These are phyloP conservation scores for Chytridiales sp. DNA, from an alignment of 371 early-diverging fungal genomes.

Conservation along the genomic window DNA sequence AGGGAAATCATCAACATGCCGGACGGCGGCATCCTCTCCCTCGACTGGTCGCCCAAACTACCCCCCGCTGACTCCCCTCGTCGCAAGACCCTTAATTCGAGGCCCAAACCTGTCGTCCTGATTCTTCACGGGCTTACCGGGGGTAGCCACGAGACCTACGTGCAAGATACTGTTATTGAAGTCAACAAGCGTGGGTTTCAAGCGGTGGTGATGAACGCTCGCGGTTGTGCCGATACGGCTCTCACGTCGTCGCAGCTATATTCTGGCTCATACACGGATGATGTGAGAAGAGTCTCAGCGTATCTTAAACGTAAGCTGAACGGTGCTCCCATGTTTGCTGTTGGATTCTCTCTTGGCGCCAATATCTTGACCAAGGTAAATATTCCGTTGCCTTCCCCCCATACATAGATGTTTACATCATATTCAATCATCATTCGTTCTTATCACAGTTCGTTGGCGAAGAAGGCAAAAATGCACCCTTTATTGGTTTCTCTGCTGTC, in stretches of 20 bases:
- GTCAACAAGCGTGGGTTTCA: conserved; percentile 58
- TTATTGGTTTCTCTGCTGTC: conserved; percentile 75
- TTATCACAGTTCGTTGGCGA: conserved; percentile 72
- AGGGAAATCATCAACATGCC: conserved; percentile 66
- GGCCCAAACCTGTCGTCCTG: conserved; percentile 49
- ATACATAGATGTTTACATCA: neutral
- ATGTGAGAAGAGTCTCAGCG: conserved; percentile 58
- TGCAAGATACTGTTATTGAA: conserved; percentile 67
- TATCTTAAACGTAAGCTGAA: conserved; percentile 61
- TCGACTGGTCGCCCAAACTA: conserved; percentile 79
- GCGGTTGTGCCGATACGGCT: conserved; percentile 80
- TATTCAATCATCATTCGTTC: neutral
- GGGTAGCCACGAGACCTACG: conserved; percentile 82
- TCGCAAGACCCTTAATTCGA: conserved; percentile 5
- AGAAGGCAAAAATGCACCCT: conserved; percentile 70
- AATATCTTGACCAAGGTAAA: conserved; percentile 84
- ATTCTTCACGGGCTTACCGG: conserved; percentile 90
- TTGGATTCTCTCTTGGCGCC: conserved; percentile 89
- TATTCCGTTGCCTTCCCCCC: neutral
- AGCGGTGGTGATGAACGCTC: conserved; percentile 81
- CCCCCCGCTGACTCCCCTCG: neutral
- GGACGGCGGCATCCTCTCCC: conserved; percentile 82
- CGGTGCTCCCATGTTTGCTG: conserved; percentile 66
- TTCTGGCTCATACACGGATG: conserved; percentile 81
- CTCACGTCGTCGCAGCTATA: conserved; percentile 78